Base-by-base conservation (phyloP, 2,329 filamentous ascomycete genomes). In the Coniella lustricola region DNA sequence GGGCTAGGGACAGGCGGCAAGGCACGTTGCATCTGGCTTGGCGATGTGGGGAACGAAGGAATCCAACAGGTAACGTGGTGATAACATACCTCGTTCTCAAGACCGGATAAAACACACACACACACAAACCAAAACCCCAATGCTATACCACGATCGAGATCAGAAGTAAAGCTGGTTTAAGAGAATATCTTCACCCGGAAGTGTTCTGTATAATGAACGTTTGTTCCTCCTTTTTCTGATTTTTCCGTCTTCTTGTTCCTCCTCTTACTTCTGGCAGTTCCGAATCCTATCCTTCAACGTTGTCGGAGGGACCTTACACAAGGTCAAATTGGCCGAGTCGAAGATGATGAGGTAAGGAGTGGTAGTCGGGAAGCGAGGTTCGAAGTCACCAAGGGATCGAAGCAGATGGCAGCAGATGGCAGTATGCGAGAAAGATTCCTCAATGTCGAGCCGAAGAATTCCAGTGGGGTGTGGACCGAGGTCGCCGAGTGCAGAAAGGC, bases 361-460 rank as follows among this genome's bases (percentile, higher is more conserved):
- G 41, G 46, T 45, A 44, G 49, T 36, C 21, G 38, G 45, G 39
- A 47, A 36, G 49, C 40, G 36, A 39, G 20, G 31, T 35, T 47
- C 40, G 44, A 35, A 40, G 48, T 55, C 44, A 36, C 60, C 62
- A 63, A 68, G 67, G 65, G 64, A 61, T 63, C 59, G 56, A 18
- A 22, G 22, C 20, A 18, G 13, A 18, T 13, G 10, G 17, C 3
- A 21, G 16, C 10, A 16, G 3, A n/a, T 16, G 56, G 21, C 46
- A 58, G 57, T 58, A 64, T 60, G 62, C 61, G 62, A 61, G 60
- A 62, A 66, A 67, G 67, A 68, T 71, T 71, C 68, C 65, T 68
- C 61, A 62, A 63, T 54, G 63, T 62, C 61, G 62, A 62, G 61
- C 62, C 64, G 64, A 70, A 69, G 69, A 71, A 73, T 72, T 67